A percentile compares a stretch with the other conserved stretches of the same genome.
These are phyloP conservation scores for Termitomyces sp. DNA, from an alignment of 768 basidiomycete genomes.

Conservation along the genomic window DNA sequence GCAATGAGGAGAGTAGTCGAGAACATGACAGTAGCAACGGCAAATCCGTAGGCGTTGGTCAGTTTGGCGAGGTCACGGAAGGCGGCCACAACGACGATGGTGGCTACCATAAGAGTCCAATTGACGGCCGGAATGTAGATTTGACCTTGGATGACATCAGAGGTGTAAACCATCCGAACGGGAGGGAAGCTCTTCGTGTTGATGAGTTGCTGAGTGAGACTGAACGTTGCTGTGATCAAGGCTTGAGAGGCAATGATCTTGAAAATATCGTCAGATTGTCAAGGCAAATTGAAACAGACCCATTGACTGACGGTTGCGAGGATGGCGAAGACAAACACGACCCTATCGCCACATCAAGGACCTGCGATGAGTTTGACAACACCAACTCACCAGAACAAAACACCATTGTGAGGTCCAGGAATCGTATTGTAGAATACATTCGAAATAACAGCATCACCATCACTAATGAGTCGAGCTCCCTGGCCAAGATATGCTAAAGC, in stretches of 20 bases:
- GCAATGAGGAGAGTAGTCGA: slow-evolving; percentile 54
- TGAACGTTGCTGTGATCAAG: slow-evolving; percentile 67
- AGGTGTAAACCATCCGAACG: slow-evolving; percentile 58
- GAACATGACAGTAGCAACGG: slow-evolving; percentile 51
- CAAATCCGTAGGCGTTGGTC: slow-evolving; percentile 61
- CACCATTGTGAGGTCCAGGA: slow-evolving; percentile 50
- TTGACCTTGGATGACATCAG: slow-evolving; percentile 57
- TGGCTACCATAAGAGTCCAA: slow-evolving; percentile 52
- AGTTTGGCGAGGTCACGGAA: slow-evolving; percentile 53
- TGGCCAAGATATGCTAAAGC: slow-evolving; percentile 70
- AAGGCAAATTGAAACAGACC: neutral
- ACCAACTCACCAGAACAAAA: slow-evolving; percentile 51
- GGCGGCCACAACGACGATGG: slow-evolving; percentile 51
- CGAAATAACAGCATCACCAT: slow-evolving; percentile 43
- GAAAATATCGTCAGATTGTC: neutral
- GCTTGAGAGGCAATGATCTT: slow-evolving; percentile 64
- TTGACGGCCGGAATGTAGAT: slow-evolving; percentile 65
- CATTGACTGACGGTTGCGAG: slow-evolving; percentile 52
- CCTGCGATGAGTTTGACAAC: neutral
- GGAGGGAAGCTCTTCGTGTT: slow-evolving; percentile 57
- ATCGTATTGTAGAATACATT: slow-evolving; percentile 67
- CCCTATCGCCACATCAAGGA: slow-evolving; percentile 30
- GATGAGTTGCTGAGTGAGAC: slow-evolving; percentile 60
- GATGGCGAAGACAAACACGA: slow-evolving; percentile 60
- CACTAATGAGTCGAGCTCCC: slow-evolving; percentile 55